Evolutionary conservation across 805 yeast species (phyloP), one percentile per base, ranked within the genome.

Genomic region (Kregervanrija fluxuum): DNA sequence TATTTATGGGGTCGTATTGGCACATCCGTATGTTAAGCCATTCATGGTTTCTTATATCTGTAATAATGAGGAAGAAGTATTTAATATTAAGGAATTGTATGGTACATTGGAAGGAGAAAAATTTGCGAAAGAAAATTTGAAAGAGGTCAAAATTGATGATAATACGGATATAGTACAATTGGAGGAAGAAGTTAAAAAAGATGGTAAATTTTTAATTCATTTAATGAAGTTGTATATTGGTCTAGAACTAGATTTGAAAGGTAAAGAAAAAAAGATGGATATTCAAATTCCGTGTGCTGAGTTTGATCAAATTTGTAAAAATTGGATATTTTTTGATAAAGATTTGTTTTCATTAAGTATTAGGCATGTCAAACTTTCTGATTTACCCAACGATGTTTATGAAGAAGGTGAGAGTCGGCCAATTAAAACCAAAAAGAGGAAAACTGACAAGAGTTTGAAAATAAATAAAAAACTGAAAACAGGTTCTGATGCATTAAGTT

Each of bases 231-330:
- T 89, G 48, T 93, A 77, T 63, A 78, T 93, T 55, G 99, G 98
- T 1, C 65, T 93, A 39, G 81, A 74, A 14, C 62, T 83, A 13
- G 72, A 62, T 48, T 66, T 66, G 34, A 71, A 74, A 42, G 79
- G 75, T 17, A 74, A 74, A 33, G 76, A 71, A 41, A 75, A 78
- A 67, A 77, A 80, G 54, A 73, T 90, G 53, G 96, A 89, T 61
- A 82, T 91, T 46, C 95, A 85, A 55, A 76, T 80, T 50, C 96
- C 96, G 14, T 90, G 98, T 60, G 75, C 86, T 15, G 98, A 93
- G 48, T 93, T 91, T 61, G 88, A 77, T 66, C 80, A 75, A 37
- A 65, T 87, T 8, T 87, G 97, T 64, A 80, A 86, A 51, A 73
- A 78, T 32, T 86, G 91, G 79, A 71, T 71, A 15, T 71, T 72